Evolutionary conservation across 2,329 filamentous ascomycete species (phyloP).

Genomic region (Mollisiaceae sp.): DNA sequence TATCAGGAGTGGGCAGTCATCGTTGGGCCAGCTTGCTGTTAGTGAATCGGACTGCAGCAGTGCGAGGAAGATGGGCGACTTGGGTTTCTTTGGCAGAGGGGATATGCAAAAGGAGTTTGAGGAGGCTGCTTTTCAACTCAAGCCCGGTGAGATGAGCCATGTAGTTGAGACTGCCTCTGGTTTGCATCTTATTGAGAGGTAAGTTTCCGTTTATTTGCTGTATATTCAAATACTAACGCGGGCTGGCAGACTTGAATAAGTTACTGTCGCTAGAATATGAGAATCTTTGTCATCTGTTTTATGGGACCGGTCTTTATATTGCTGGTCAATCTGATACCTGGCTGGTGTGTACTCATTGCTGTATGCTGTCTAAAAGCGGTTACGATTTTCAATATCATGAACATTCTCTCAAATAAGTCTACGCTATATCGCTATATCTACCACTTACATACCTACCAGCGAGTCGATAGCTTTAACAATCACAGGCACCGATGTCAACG

Average conservation of each 20-base stretch:
- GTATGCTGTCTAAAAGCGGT: constrained; percentile 27
- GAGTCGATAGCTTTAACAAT: constrained; percentile 54
- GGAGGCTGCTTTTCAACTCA: constrained; percentile 88
- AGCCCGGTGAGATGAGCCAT: constrained; percentile 83
- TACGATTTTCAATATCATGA: constrained; percentile 7
- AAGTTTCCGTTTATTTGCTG: constrained; percentile 9
- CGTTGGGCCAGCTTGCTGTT: constrained; percentile 82
- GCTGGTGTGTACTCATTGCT: constrained; percentile 16
- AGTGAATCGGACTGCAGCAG: constrained; percentile 96
- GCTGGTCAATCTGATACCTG: constrained; percentile 17
- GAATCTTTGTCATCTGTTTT: constrained; percentile 6
- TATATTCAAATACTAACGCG: neutral
- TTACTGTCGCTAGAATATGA: neutral
- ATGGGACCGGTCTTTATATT: constrained; percentile 19
- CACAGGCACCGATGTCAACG: constrained; percentile 62
- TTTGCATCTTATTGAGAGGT: constrained; percentile 95
- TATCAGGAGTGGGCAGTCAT: constrained; percentile 72
- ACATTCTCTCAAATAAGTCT: neutral
- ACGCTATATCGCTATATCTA: constrained; percentile 27
- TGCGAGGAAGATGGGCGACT: constrained; percentile 88
- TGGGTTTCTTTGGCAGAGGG: constrained; percentile 91
- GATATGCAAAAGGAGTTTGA: constrained; percentile 99
- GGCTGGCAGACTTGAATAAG: constrained; percentile 26
- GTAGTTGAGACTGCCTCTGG: constrained; percentile 93
- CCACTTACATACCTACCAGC: constrained; percentile 49